Percentiles rank a stretch among this genome's conserved stretches.
phyloP scores from a whole-genome alignment of 495 filamentous ascomycete genomes.

The Monascus purpureus region DNA sequence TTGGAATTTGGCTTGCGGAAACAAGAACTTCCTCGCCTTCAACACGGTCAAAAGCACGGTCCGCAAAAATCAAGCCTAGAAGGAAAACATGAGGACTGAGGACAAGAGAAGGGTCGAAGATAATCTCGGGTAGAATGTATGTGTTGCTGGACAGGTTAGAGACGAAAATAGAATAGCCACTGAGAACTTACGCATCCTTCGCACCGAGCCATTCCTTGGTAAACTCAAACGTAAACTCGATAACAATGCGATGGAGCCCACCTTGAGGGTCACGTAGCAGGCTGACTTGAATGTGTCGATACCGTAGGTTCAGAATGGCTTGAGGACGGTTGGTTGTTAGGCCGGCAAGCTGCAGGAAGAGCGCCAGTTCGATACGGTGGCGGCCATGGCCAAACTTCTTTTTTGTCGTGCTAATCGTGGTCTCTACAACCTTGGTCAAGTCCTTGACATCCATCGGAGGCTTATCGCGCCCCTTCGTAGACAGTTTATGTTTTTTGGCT shows the following conservation, averaged over 20 bases:
- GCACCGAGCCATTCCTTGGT: slow-evolving; percentile 17
- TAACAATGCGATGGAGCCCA: slow-evolving; percentile 14
- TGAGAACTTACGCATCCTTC: slow-evolving; percentile 15
- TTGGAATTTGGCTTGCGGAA: slow-evolving; percentile 13
- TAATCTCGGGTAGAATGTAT: slow-evolving; percentile 23
- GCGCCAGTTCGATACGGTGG: slow-evolving; percentile 12
- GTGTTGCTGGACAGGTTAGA: slow-evolving; percentile 14
- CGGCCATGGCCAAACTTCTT: slow-evolving; percentile 14
- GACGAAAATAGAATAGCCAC: slow-evolving; percentile 2
- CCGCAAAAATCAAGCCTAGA: slow-evolving; percentile 21
- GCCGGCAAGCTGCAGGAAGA: slow-evolving; percentile 15
- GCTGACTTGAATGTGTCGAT: slow-evolving; percentile 16
- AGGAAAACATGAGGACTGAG: slow-evolving; percentile 21
- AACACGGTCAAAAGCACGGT: slow-evolving; percentile 15
- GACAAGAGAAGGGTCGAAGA: slow-evolving; percentile 21
- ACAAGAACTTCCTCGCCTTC: slow-evolving; percentile 15
- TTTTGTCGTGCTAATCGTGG: slow-evolving; percentile 12
- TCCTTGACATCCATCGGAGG: slow-evolving; percentile 14
- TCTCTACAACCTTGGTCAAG: slow-evolving; percentile 12
- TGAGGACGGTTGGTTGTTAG: slow-evolving; percentile 14
- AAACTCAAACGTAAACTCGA: slow-evolving; percentile 22
- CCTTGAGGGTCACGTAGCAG: slow-evolving; percentile 17
- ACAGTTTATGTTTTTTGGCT: slow-evolving; percentile 11
- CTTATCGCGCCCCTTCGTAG: slow-evolving; percentile 11
- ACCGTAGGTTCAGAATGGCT: slow-evolving; percentile 14